These are phyloP conservation scores for Spathaspora passalidarum DNA, from an alignment of 805 yeast genomes.

Conservation along the genomic window DNA sequence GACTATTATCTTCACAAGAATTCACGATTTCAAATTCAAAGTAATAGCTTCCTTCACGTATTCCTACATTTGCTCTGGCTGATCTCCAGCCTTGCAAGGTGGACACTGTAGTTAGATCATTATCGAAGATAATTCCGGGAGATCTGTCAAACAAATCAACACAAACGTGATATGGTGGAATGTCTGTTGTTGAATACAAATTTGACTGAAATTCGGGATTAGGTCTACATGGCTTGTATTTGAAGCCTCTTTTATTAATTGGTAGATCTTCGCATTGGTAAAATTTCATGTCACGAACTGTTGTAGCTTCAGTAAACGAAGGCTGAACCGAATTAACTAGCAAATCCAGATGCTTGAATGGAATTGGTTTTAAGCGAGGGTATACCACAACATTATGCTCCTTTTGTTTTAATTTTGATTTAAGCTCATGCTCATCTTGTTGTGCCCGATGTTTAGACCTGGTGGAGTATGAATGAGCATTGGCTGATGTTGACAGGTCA, in stretches of 20 bases:
- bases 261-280: slow-evolving; percentile 73
- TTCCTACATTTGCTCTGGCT: slow-evolving; percentile 67
- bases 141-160: slow-evolving; percentile 70
- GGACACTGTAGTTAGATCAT: slow-evolving; percentile 41
- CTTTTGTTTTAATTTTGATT: slow-evolving; percentile 22
- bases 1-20: slow-evolving; percentile 40
- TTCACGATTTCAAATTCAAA: slow-evolving; percentile 67
- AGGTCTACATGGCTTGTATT: slow-evolving; percentile 76
- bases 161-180: slow-evolving; percentile 60
- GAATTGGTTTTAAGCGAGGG: slow-evolving; percentile 35
- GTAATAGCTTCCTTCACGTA: slow-evolving; percentile 77
- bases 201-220: slow-evolving; percentile 55
- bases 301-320: slow-evolving; percentile 5
- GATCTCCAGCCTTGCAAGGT: slow-evolving; percentile 78
- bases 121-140: slow-evolving; percentile 43
- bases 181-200: slow-evolving; percentile 69
- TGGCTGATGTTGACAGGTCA: neutral
- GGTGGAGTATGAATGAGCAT: slow-evolving; percentile 20
- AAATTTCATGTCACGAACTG: slow-evolving; percentile 22
- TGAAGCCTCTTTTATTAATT: slow-evolving; percentile 72
- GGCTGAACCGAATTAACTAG: neutral
- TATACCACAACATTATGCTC: slow-evolving; percentile 29
- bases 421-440: slow-evolving; percentile 14
- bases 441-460: slow-evolving; percentile 22
- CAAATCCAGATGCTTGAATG: slow-evolving; percentile 22